These are phyloP conservation scores for Kwoniella bestiolae DNA, from an alignment of 768 basidiomycete genomes.

Conservation along the genomic window DNA sequence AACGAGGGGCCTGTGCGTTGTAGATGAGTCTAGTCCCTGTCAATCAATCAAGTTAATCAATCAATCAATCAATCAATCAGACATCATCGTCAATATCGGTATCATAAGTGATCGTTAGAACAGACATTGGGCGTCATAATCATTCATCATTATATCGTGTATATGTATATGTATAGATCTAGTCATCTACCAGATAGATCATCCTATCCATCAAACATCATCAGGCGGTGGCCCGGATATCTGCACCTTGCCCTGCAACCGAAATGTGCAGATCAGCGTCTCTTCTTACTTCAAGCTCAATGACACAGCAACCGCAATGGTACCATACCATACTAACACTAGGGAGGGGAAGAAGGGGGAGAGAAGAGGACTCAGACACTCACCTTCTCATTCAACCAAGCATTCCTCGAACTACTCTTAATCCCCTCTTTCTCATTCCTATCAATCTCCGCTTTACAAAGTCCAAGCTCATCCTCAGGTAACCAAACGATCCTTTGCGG, in stretches of 20 bases:
- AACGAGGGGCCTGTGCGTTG: too few relatives aligned
- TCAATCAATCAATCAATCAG: neutral
- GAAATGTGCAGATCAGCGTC: neutral
- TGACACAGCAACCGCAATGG: neutral
- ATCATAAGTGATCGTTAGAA: too few relatives aligned
- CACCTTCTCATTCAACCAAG: constrained; percentile 56
- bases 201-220: constrained; percentile 2
- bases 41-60: too few relatives aligned
- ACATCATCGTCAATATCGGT: too few relatives aligned
- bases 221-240: constrained; percentile 55
- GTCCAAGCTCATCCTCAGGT: constrained; percentile 73
- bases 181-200: neutral
- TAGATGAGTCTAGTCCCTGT: too few relatives aligned
- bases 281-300: neutral
- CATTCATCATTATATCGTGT: neutral
- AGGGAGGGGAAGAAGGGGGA: too few relatives aligned
- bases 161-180: neutral
- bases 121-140: neutral
- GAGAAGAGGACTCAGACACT: too few relatives aligned
- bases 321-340: neutral
- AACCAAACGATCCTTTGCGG: constrained; percentile 85
- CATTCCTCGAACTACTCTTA: constrained; percentile 62
- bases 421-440: constrained; percentile 65
- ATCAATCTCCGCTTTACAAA: constrained; percentile 66
- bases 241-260: constrained; percentile 51